These are phyloP conservation scores for Globisporangium alternatum DNA, from an alignment of 352 stramenopile genomes.

Conservation along the genomic window DNA sequence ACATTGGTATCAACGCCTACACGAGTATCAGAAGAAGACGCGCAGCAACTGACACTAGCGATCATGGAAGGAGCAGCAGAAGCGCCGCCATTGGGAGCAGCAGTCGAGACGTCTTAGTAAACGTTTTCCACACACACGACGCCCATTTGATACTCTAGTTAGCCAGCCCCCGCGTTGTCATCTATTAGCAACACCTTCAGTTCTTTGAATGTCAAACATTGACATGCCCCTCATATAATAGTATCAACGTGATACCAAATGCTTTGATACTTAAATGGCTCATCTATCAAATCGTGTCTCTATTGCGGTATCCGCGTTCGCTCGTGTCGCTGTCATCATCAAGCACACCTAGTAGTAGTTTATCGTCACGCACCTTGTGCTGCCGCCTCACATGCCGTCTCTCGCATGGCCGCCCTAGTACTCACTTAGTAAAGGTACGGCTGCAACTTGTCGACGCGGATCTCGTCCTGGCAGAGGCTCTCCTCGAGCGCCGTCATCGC, in stretches of 20 bases:
- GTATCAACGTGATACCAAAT: too few relatives aligned
- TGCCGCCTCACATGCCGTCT: too few relatives aligned
- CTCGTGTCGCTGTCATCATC: too few relatives aligned
- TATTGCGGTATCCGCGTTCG: too few relatives aligned
- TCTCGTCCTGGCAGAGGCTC: constrained; percentile 76
- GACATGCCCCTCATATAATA: too few relatives aligned
- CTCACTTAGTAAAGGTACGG: constrained; percentile 67
- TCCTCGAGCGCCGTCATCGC: constrained; percentile 76
- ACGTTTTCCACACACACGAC: background rate
- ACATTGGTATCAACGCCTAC: constrained; percentile 7
- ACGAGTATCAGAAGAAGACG: constrained; percentile 11
- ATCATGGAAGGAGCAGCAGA: background rate
- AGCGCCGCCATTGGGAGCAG: background rate
- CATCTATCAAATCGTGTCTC: too few relatives aligned
- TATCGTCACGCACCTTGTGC: background rate
- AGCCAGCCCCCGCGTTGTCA: too few relatives aligned
- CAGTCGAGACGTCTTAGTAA: background rate
- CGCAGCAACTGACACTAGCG: background rate
- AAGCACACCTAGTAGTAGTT: background rate
- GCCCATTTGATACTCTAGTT: background rate
- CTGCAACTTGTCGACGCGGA: constrained; percentile 70
- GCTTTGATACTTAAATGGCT: too few relatives aligned
- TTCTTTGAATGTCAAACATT: too few relatives aligned
- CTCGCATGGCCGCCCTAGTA: background rate
- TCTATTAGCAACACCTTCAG: too few relatives aligned